Conservation (phyloP, 768 basidiomycete genomes). For the Gymnopilus dilepis region DNA sequence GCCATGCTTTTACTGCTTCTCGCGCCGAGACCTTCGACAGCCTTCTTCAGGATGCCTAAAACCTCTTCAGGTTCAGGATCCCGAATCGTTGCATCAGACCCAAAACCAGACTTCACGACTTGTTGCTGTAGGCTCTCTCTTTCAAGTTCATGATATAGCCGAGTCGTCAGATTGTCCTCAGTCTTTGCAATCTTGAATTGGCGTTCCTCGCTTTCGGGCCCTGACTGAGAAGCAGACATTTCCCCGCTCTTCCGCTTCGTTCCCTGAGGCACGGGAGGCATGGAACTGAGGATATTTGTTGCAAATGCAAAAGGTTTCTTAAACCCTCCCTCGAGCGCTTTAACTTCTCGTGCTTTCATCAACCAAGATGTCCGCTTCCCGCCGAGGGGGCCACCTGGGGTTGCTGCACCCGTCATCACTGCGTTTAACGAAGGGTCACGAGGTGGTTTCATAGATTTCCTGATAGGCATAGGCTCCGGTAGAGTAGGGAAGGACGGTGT, state of each 20-base stretch:
- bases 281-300: conserved; percentile 10
- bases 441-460: conserved; percentile 64
- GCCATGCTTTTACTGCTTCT: conserved; percentile 60
- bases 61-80: conserved; percentile 50
- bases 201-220: conserved; percentile 46
- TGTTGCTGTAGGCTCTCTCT: conserved; percentile 24
- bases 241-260: conserved; percentile 75
- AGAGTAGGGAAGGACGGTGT: conserved; percentile 61
- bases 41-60: conserved; percentile 71
- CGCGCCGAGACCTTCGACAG: conserved; percentile 68
- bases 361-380: conserved; percentile 84
- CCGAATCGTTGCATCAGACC: conserved; percentile 3
- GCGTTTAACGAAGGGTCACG: conserved; percentile 48
- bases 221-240: conserved; percentile 29
- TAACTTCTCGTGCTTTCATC: conserved; percentile 75
- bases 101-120: not conserved
- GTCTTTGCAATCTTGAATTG: conserved; percentile 56
- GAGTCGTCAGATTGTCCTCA: conserved; percentile 36
- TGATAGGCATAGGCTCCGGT: conserved; percentile 70
- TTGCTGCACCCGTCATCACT: conserved; percentile 39
- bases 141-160: conserved; percentile 39
- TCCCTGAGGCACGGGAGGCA: conserved; percentile 28
- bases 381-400: conserved; percentile 45
- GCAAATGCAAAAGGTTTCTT: conserved; percentile 37
- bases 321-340: conserved; percentile 62